Conservation (phyloP, 192 early-diverging fungal genomes). For the Umbelopsis sp. region DNA sequence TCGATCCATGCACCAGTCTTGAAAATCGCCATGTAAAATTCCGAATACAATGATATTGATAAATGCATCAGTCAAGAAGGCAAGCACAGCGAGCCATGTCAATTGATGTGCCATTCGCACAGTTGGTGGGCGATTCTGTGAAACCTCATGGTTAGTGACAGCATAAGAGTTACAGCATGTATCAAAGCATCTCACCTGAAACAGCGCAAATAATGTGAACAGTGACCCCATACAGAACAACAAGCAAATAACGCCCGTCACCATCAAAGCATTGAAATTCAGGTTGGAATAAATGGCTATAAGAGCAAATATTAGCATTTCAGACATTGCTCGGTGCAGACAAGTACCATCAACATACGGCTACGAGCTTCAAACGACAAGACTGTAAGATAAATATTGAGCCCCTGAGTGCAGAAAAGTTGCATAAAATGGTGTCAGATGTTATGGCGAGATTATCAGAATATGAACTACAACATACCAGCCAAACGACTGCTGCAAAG, state of each 20-base stretch:
- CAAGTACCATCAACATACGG: slow-evolving; percentile 26
- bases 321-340: not conserved
- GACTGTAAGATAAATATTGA: slow-evolving; percentile 28
- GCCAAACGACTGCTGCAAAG: slow-evolving; percentile 32
- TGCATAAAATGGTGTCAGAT: not conserved
- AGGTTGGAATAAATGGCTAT: slow-evolving; percentile 41
- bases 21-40: slow-evolving; percentile 21
- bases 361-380: slow-evolving; percentile 30
- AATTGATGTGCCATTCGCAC: slow-evolving; percentile 20
- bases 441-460: not conserved
- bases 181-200: slow-evolving; percentile 24
- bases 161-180: not conserved
- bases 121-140: slow-evolving; percentile 26
- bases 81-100: slow-evolving; percentile 25
- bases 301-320: not conserved
- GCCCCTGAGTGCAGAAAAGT: slow-evolving; percentile 15
- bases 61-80: slow-evolving; percentile 31
- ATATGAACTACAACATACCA: slow-evolving; percentile 25
- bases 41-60: slow-evolving; percentile 38
- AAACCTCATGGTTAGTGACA: not conserved
- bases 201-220: slow-evolving; percentile 24
- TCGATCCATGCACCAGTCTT: slow-evolving; percentile 29
- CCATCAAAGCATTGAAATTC: slow-evolving; percentile 28
- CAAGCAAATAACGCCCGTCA: slow-evolving; percentile 29
- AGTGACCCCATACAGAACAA: slow-evolving; percentile 28